Evolutionary conservation across 371 early-diverging fungal species (phyloP), one percentile per base, ranked within the genome.

Genomic region (Mortierella sp.): DNA sequence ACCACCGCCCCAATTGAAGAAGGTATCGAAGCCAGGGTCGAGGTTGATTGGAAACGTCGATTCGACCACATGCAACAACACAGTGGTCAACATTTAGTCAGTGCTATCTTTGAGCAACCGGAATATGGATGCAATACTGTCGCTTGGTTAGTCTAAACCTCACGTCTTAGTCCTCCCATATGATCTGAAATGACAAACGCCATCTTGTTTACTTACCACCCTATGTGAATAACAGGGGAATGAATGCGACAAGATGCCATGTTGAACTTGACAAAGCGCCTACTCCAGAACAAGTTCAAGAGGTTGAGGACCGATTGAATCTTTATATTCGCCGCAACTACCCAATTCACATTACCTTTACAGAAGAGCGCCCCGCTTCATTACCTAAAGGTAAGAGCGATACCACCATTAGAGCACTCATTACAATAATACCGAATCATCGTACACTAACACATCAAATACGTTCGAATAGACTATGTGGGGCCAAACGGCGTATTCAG

Each of bases 11-110:
- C 90, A 0, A 63, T 94, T 0, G 73, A 78, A n/a, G 85, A 84
- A 0, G 91, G 90, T 0, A 74, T 83, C 3, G 60, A 70, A 28
- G 94, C 93, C 4, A 62, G 69, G 4, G 83, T 93, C 7, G 84
- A 74, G 38, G 69, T 95, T 4, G 93, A 94, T 67, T 94, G 93
- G 92, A 80, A 74, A 24, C 86, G 94, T 41, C 87, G 95, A n/a
- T 90, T 87, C 82, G 94, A 95, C 65, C 90, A 91, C 69, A 90
- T 93, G 86, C 94, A 94, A 76, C 95, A 95, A 70, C 95, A 95
- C 74, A 89, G 88, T 67, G 94, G 94, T 1, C 95, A 95, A 65
- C 95, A 95, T 74, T 83, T 95, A 43, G 76, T 95, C 1, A 89
- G 90, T 65, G 94, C 94, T 4, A 77, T 93, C 16, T 85, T 94